These are phyloP conservation scores for Cercophora sp. DNA, from an alignment of 495 filamentous ascomycete species.

Conservation along the genomic window DNA sequence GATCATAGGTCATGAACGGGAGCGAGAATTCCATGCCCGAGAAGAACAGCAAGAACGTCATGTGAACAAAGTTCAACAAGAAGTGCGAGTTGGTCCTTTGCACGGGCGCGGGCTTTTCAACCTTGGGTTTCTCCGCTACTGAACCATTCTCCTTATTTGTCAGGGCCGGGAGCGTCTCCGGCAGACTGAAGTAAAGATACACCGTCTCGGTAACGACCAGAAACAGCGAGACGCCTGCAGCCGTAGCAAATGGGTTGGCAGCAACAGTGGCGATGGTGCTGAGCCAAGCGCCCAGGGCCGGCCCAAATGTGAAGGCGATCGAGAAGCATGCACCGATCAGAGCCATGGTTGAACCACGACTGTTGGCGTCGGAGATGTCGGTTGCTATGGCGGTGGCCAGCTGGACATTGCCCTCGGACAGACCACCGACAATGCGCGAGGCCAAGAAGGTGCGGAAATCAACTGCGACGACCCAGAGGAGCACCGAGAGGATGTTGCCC, in stretches of 20 bases:
- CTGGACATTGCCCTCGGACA: conserved; percentile 97
- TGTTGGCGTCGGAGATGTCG: conserved; percentile 81
- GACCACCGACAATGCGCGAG: conserved; percentile 82
- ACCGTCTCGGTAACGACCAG: conserved; percentile 81
- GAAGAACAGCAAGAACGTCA: conserved; percentile 93
- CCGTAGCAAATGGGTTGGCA: conserved; percentile 88
- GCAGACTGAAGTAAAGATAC: conserved; percentile 82
- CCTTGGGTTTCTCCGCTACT: conserved; percentile 22
- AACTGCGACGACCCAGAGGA: conserved; percentile 86
- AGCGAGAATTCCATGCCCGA: conserved; percentile 95
- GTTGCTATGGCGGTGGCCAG: conserved; percentile 95
- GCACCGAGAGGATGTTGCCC: conserved; percentile 90
- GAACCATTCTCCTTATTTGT: conserved; percentile 20
- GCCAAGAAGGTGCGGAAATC: conserved; percentile 96
- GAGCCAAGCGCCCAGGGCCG: conserved; percentile 82
- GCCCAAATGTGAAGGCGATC: conserved; percentile 94
- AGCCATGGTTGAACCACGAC: conserved; percentile 86
- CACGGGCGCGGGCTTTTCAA: conserved; percentile 16
- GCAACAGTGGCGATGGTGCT: conserved; percentile 68
- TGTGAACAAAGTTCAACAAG: conserved; percentile 81
- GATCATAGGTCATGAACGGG: conserved; percentile 93
- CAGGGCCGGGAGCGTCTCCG: conserved; percentile 74
- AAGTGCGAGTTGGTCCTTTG: conserved; percentile 73
- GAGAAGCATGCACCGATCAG: conserved; percentile 95
- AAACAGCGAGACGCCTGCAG: conserved; percentile 76